Conservation (phyloP, 306 rosid genomes). For the Citrullus colocynthis region DNA sequence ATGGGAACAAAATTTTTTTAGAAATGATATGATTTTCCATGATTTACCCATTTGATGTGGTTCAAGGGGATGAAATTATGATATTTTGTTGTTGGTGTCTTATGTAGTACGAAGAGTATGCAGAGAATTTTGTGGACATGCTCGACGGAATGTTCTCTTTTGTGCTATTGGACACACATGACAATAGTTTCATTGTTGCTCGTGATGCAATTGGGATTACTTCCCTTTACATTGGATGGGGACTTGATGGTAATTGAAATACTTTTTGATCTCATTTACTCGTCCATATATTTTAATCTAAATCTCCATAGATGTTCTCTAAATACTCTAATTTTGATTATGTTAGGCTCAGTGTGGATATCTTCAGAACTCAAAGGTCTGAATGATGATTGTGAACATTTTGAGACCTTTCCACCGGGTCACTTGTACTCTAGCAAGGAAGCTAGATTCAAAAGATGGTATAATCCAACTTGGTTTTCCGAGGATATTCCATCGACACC, state of each 20-base stretch:
- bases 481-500: slow-evolving; percentile 74
- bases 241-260: slow-evolving; percentile 60
- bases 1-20: neutral
- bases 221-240: slow-evolving; percentile 93
- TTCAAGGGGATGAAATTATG: neutral
- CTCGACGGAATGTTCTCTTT: slow-evolving; percentile 87
- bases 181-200: slow-evolving; percentile 85
- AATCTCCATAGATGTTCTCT: neutral
- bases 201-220: slow-evolving; percentile 97
- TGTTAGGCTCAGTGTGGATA: slow-evolving; percentile 86
- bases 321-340: neutral
- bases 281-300: neutral
- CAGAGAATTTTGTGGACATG: slow-evolving; percentile 78
- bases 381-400: slow-evolving; percentile 88
- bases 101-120: slow-evolving; percentile 73
- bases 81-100: slow-evolving; percentile 3
- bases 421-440: slow-evolving; percentile 86
- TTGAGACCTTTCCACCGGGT: slow-evolving; percentile 80
- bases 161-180: slow-evolving; percentile 83
- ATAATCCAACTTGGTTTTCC: slow-evolving; percentile 82
- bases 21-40: neutral
- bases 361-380: slow-evolving; percentile 76
- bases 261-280: neutral
- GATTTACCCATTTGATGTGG: neutral
- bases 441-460: slow-evolving; percentile 67